Conservation (phyloP, 2,329 filamentous ascomycete species). For the Aureobasidium melanogenum region DNA sequence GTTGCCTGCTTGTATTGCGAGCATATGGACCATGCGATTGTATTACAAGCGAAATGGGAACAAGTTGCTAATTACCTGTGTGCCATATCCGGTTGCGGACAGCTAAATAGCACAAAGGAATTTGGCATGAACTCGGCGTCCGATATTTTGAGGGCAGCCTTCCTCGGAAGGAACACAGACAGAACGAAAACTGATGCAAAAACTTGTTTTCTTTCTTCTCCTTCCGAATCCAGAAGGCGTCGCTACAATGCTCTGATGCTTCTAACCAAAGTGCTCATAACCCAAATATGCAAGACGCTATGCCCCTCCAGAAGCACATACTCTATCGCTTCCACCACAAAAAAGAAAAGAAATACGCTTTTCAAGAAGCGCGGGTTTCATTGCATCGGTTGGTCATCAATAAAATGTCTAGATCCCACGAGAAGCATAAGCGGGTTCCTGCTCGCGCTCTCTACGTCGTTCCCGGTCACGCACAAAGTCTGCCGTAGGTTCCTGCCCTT, state of each 20-base stretch:
- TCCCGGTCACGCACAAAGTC: conserved; percentile 13
- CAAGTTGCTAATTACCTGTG: background rate
- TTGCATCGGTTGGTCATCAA: background rate
- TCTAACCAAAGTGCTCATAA: background rate
- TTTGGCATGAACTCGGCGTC: background rate
- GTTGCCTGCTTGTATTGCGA: background rate
- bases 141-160: background rate
- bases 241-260: background rate
- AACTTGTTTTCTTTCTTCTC: background rate
- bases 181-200: background rate
- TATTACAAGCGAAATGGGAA: no score
- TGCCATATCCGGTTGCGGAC: background rate
- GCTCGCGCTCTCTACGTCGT: conserved; percentile 15
- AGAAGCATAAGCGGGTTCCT: conserved; percentile 21
- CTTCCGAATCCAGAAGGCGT: background rate
- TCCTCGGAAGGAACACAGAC: background rate
- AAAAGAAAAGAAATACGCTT: background rate
- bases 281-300: background rate
- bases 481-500: conserved; percentile 5
- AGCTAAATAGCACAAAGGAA: background rate
- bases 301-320: background rate
- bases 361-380: background rate
- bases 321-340: background rate
- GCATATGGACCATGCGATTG: background rate
- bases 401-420: conserved; percentile 16